Evolutionary conservation across 495 filamentous ascomycete genomes (phyloP), one percentile per base, ranked within the genome.

Genomic region (Hyphodiscus hymeniophilus): DNA sequence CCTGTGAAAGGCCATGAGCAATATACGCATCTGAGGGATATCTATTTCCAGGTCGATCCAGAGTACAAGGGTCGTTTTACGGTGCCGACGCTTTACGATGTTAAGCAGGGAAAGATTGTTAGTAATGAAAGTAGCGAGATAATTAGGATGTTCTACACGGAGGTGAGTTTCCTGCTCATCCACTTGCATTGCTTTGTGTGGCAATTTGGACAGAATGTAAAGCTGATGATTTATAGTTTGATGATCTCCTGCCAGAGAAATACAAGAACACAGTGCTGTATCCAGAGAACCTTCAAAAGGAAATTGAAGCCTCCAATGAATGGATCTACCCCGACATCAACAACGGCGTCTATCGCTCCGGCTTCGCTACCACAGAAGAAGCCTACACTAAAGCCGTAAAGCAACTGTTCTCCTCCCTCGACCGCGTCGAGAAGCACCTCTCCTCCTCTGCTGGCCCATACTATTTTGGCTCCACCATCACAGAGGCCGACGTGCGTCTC

Each of bases 41-140:
- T 94, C 18, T 94, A 94, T 63, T 79, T 83, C 54, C 66, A 74
- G 22, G 77, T 79, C 6, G 72, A 89, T 56, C 74, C 79, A 0
- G 65, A 75, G 26, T 94, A 91, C 58, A 66, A 73, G 35, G 86
- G 84, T 2, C 69, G 85, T 20, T 92, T 81, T 61, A 92, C 87
- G 0, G 85, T 94, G 6, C 88, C 88, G 2, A 74, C 78, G 22
- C 69, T 94, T 20, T 92, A 80, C 69, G 87, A 94, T 62, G 86
- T 73, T 59, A 80, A 84, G 65, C 64, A 64, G 38, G 71, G 79
- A 49, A 80, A 74, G 20, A 85, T 91, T 50, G 87, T 91, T 48
- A 89, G 75, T 63, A 94, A 94, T 52, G 88, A 94, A 72, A 87
- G 82, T 55, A 77, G 76, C 50, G 88, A 94, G 71, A 87, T 94